A percentile compares a stretch with the other conserved stretches of the same genome.
These are phyloP conservation scores for Lycium barbarum DNA, from an alignment of 257 asterid species.

Conservation along the genomic window DNA sequence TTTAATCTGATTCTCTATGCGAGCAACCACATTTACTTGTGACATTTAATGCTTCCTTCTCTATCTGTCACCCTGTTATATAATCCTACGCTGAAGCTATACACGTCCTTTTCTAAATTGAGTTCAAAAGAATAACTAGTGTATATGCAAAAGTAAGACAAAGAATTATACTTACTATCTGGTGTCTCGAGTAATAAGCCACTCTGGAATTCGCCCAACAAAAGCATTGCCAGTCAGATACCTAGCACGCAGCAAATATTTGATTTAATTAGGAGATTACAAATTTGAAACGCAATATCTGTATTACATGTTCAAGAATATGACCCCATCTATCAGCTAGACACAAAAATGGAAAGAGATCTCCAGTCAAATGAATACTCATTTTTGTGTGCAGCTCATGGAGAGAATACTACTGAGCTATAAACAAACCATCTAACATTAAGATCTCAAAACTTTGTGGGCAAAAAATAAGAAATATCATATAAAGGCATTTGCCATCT, in stretches of 20 bases:
- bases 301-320: background rate
- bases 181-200: slow-evolving; percentile 38
- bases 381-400: background rate
- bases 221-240: slow-evolving; percentile 57
- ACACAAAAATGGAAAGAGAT: background rate
- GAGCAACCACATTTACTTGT: background rate
- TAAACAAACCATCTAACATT: background rate
- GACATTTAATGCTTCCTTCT: background rate
- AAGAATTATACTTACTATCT: slow-evolving; percentile 42
- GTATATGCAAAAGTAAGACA: background rate
- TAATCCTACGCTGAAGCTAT: background rate
- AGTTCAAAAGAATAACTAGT: background rate
- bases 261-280: background rate
- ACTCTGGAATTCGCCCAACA: slow-evolving; percentile 49
- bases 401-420: background rate
- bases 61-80: background rate
- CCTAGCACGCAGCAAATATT: slow-evolving; percentile 38
- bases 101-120: background rate
- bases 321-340: background rate
- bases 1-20: background rate
- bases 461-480: background rate
- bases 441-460: background rate
- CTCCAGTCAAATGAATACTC: background rate
- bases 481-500: background rate
- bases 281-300: background rate